Evolutionary conservation across 371 early-diverging fungal species (phyloP).

Genomic region (Zancudomyces culisetae): DNA sequence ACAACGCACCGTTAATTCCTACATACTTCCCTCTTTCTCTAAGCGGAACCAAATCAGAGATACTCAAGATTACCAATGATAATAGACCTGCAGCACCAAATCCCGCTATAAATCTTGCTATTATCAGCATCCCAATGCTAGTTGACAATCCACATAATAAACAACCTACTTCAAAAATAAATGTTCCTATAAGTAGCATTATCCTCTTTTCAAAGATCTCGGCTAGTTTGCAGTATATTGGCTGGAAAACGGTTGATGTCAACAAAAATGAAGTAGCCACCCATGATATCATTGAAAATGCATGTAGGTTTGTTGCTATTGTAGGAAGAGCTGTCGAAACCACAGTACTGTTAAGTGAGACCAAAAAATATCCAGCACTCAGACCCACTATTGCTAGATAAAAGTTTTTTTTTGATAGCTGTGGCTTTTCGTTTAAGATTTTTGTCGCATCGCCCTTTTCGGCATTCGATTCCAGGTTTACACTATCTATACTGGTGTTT

Average conservation of each 20-base stretch:
- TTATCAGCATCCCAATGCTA: constrained; percentile 44
- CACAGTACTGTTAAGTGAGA: constrained; percentile 47
- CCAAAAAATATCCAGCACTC: constrained; percentile 30
- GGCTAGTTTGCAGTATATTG: constrained; percentile 42
- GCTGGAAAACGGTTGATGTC: constrained; percentile 53
- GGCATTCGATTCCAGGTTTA: too few relatives aligned
- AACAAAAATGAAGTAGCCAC: constrained; percentile 54
- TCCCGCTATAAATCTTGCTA: constrained; percentile 52
- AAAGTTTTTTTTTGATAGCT: not conserved
- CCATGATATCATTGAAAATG: constrained; percentile 42
- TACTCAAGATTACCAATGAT: constrained; percentile 44
- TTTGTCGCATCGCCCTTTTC: too few relatives aligned
- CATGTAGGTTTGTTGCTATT: constrained; percentile 44
- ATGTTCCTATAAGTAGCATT: constrained; percentile 24
- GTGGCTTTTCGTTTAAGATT: not conserved
- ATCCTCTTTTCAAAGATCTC: constrained; percentile 52
- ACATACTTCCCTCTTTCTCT: constrained; percentile 44
- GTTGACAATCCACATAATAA: constrained; percentile 32
- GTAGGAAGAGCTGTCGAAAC: constrained; percentile 46
- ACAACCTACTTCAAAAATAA: constrained; percentile 30
- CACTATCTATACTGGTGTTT: too few relatives aligned
- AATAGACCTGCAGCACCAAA: constrained; percentile 69
- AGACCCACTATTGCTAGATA: constrained; percentile 5
- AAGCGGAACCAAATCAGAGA: constrained; percentile 52
- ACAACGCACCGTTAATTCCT: constrained; percentile 34